Base-by-base conservation (phyloP, 1,284 basidiomycete species). In the Hemileia vastatrix region DNA sequence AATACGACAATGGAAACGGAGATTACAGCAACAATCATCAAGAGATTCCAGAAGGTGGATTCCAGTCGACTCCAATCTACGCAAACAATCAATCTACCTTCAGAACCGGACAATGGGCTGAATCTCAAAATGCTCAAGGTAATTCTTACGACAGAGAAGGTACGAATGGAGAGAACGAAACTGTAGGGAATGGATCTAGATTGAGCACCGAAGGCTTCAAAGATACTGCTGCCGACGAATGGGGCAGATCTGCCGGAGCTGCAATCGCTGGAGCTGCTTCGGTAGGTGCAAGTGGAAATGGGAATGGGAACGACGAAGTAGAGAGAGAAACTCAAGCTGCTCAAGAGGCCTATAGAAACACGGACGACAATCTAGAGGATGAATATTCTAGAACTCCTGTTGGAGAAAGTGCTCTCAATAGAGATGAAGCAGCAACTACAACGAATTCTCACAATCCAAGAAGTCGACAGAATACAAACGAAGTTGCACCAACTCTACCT, bases 401-500 rank as follows among this genome's bases (percentile, higher is more conserved):
- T 9, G 27, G 27, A 15, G 36, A 40, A 40, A 40, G 8, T 9
- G 36, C 8, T 40, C 8, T 40, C 36, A 40, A 40, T 40, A 11
- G 15, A 40, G 36, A 40, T 40, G 36, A 15, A 40, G 11, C 36
- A 11, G 8, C 36, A 11, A 11, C 48, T 64, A 64, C 19, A 64
- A 57, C n/a, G 19, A 48, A 3, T 66, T 65, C 8, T 36, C 32
- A n/a, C 47, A 51, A 8, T 13, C 53, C 18, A 54, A 31, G 18
- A 60, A 11, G 47, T 51, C 36, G 31, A 58, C 19, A 54, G 58
- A 19, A 13, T 27, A 32, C 44, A 6, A 66, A 56, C 4, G 67
- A 62, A 18, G 27, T 27, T 27, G 67, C 68, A 6, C 68, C 68
- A 1, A 65, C 54, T 23, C 65, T 70, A n/a, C 68, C 68, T 3